Percentiles rank a stretch among this genome's conserved stretches.
Evolutionary conservation across 805 yeast genomes (phyloP).

Genomic region (Maudiozyma barnettii): DNA sequence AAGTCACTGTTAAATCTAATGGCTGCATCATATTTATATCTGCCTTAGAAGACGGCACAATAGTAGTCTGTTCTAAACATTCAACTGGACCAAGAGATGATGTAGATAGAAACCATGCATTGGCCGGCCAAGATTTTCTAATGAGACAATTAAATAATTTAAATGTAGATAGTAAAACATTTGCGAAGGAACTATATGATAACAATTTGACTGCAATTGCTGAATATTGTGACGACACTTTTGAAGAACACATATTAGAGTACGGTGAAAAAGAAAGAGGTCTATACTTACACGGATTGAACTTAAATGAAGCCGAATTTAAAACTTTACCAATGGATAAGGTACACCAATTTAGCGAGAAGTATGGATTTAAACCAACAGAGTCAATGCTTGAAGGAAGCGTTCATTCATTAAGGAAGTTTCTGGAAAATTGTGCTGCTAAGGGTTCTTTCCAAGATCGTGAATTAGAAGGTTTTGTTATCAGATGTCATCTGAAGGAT

Average conservation of each 20-base stretch:
- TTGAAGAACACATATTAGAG: slow-evolving; percentile 87
- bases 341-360: slow-evolving; percentile 50
- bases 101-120: slow-evolving; percentile 57
- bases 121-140: slow-evolving; percentile 55
- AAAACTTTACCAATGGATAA: slow-evolving; percentile 50
- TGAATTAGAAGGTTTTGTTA: slow-evolving; percentile 90
- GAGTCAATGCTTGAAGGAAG: slow-evolving; percentile 36
- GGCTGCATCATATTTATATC: slow-evolving; percentile 86
- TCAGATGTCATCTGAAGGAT: slow-evolving; percentile 44
- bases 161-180: slow-evolving; percentile 35
- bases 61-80: slow-evolving; percentile 86
- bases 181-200: slow-evolving; percentile 47
- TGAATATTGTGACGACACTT: slow-evolving; percentile 83
- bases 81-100: slow-evolving; percentile 64
- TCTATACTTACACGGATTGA: slow-evolving; percentile 81
- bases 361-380: slow-evolving; percentile 64
- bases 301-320: slow-evolving; percentile 55
- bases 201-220: slow-evolving; percentile 74
- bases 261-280: slow-evolving; percentile 65
- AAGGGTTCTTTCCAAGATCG: slow-evolving; percentile 62
- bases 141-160: slow-evolving; percentile 38
- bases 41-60: slow-evolving; percentile 63
- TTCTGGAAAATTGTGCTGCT: slow-evolving; percentile 46
- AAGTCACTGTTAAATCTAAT: slow-evolving; percentile 76
- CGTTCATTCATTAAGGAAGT: slow-evolving; percentile 36